A percentile compares a stretch with the other conserved stretches of the same genome.
Conservation (phyloP, 495 filamentous ascomycete genomes). For the Hypoxylon cercidicola region DNA sequence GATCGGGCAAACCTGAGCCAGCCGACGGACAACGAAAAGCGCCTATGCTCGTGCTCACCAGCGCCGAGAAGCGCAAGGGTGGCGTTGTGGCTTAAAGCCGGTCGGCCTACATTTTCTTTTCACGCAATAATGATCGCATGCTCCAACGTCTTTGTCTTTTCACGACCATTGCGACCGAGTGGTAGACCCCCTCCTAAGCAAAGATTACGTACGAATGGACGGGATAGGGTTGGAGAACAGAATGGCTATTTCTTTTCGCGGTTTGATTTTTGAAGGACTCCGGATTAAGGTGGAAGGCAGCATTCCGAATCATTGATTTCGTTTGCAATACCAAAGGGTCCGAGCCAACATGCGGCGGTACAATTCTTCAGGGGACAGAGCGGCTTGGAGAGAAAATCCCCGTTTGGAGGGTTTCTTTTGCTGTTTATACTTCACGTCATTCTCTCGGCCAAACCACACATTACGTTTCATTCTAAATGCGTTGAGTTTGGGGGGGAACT, state of each 20-base stretch:
- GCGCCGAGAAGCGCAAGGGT: constrained; percentile 91
- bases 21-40: constrained; percentile 77
- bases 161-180: constrained; percentile 42
- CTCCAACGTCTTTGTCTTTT: constrained; percentile 48
- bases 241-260: constrained; percentile 45
- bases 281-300: constrained; percentile 27
- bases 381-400: constrained; percentile 42
- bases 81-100: constrained; percentile 52
- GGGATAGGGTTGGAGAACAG: constrained; percentile 43
- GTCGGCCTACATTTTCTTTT: constrained; percentile 35
- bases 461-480: constrained; percentile 37
- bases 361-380: constrained; percentile 34
- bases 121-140: constrained; percentile 47
- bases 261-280: constrained; percentile 36
- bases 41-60: constrained; percentile 85
- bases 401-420: constrained; percentile 36
- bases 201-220: constrained; percentile 44
- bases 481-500: constrained; percentile 41
- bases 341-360: constrained; percentile 31
- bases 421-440: constrained; percentile 48
- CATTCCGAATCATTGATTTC: constrained; percentile 28
- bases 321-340: constrained; percentile 34
- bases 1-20: constrained; percentile 54
- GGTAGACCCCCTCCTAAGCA: constrained; percentile 45
- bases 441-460: constrained; percentile 40